Evolutionary conservation across 2,329 filamentous ascomycete genomes (phyloP), one percentile per base, ranked within the genome.

Genomic region (Diaporthe ilicicola): DNA sequence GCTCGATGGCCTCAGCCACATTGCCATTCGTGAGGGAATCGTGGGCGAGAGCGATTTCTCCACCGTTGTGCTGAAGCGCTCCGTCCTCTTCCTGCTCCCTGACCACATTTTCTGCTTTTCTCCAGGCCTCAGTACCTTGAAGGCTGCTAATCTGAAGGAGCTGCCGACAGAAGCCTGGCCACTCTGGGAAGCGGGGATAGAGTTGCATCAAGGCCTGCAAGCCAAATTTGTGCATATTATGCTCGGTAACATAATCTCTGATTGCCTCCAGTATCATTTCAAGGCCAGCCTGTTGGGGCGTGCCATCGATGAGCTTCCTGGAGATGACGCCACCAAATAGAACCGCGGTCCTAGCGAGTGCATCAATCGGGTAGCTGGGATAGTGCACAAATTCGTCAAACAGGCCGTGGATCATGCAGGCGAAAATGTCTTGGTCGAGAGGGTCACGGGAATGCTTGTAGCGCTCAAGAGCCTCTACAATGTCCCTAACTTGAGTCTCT

Each of bases 221-320:
- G 13, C 97, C 96, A 79, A 99, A 99, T 77, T 98, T 97, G 85
- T 96, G 98, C 96, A 99, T 98, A 1, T 94, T 91, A 72, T 95
- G 91, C 39, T 97, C 93, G 0, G 93, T 90, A 39, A 88, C 84
- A 77, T 96, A 94, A 74, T 97, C 94, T 74, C 94, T 89, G 29
- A 99, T 94, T 15, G 96, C 94, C 80, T 99, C 95, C n/a, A 98
- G 85, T 74, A 99, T 97, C 94, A 99, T 98, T 19, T 93, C 94
- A 19, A 98, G 85, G n/a, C 94, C 96, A 70, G 97, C 94, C 78
- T 97, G 94, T 42, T 98, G 89, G 4, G 96, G 94, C 22, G 99
- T 89, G 51, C 94, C 92, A 7, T 94, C 94, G 64, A 99, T 93
- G 8, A 99, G 88, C 77, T 95, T 94, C 82, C 94, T 96, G 65